Conservation (phyloP, 2,329 filamentous ascomycete species). For the Ceratocystis cubensis region DNA sequence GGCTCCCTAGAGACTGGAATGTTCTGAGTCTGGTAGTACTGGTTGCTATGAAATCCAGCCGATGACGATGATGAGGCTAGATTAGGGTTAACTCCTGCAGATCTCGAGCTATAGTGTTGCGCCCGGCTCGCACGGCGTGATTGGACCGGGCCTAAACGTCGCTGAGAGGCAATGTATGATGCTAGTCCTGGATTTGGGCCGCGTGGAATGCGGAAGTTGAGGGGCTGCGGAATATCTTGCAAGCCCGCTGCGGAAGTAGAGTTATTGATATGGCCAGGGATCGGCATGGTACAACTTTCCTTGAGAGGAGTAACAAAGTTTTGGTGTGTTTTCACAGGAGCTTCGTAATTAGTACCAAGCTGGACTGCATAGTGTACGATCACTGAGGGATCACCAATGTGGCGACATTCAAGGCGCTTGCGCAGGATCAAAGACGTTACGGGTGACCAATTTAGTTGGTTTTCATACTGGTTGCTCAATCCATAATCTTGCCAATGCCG, state of each 20-base stretch:
- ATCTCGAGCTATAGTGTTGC: conserved; percentile 17
- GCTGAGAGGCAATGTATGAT: conserved; percentile 29
- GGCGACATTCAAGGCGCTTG: conserved; percentile 36
- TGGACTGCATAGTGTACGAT: conserved; percentile 32
- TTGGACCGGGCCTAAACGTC: conserved; percentile 27
- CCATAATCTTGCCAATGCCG: conserved; percentile 30
- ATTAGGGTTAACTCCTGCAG: conserved; percentile 16
- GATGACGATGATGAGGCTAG: conserved; percentile 8
- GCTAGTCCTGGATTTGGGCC: conserved; percentile 29
- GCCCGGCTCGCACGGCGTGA: conserved; percentile 10
- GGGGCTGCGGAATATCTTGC: conserved; percentile 25
- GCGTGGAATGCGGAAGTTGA: conserved; percentile 31
- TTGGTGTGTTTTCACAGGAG: conserved; percentile 25
- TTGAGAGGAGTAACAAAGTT: conserved; percentile 30
- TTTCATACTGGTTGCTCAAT: conserved; percentile 27
- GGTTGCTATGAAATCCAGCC: not conserved
- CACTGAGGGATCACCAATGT: conserved; percentile 31
- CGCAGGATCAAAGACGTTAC: conserved; percentile 33
- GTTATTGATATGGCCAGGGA: conserved; percentile 28
- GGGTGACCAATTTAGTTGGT: conserved; percentile 32
- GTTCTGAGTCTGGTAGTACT: conserved; percentile 4
- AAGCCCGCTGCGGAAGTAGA: conserved; percentile 12
- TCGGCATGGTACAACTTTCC: conserved; percentile 29
- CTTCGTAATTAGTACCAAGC: conserved; percentile 29
- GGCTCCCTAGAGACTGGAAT: conserved; percentile 3